Evolutionary conservation across 768 basidiomycete species (phyloP), one percentile per base, ranked within the genome.

Genomic region (Lactifluus hygrophoroides): DNA sequence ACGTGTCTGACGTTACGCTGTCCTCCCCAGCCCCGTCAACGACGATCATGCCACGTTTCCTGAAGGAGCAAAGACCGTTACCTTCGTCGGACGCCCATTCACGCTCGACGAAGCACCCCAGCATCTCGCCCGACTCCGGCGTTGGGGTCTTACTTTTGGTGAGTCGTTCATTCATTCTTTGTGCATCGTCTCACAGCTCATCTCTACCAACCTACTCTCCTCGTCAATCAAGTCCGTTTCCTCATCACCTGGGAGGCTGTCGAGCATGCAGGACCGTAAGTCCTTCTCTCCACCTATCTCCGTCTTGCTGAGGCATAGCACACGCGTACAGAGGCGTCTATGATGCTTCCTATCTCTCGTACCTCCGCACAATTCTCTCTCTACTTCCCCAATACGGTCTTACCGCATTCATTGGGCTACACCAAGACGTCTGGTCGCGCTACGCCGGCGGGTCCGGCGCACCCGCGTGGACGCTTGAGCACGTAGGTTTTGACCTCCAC

Each of bases 191-290:
- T n/a, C 40, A 3, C 38, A 55, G 6, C 59, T 52, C 7, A 37
- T 23, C 14, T 17, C 8, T 51, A 23, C 1, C 51, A 5, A 23
- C 44, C 45, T 37, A 57, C 10, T 37, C 42, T 1, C 8, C 10
- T 25, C 1, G 2, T 3, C 56, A 3, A 25, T 34, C 13, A 49
- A 94, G 91, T 96, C 52, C 80, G 94, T 40, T 92, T 99, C 66
- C 82, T 94, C 27, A 82, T 98, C 4, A 94, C 95, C 1, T 99
- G 95, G 95, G 95, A 99, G 69, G 92, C 95, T 0, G 78, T 98
- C 16, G 95, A 97, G 68, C 96, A 98, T 68, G 83, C 80, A 59
- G 95, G 92, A 65, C 89, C 84, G 94, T 94, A 73, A 64, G 91
- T 84, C 8, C 14, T 25, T 13, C 25, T 11, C 30, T 8, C 11